Evolutionary conservation across 2,329 filamentous ascomycete genomes (phyloP), one percentile per base, ranked within the genome.

Genomic region (Lecanicillium sp.): DNA sequence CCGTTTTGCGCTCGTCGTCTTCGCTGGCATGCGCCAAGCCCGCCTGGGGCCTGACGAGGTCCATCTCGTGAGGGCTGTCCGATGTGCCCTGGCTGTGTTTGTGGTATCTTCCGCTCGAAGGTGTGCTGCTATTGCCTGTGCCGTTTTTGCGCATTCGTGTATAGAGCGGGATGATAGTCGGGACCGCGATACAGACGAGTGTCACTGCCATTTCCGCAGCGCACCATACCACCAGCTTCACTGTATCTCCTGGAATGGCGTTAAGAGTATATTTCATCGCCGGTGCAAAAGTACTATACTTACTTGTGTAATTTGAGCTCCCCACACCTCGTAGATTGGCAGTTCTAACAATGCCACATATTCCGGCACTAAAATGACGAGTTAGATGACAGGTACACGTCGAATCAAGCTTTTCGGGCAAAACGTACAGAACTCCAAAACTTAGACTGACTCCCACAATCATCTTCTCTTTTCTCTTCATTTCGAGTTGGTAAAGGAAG

Each of bases 401-500:
- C 11, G 22, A 25, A 6, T 6, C 22, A 25, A n/a, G n/a, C 29
- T 8, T 31, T 17, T 3, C 11, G 28, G 10, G 4, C n/a, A 4
- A 6, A 8, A 46, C 51, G 51, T 46, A 59, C 63, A 66, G 56
- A 2, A 65, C 41, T 2, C 63, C 63, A 10, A 66, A 44, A 35
- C 64, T 67, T 48, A 68, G 58, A 30, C 63, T 59, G 11, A 54
- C 49, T 2, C 60, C 57, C 4, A 68, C 55, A 13, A 59, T 57
- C 5, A 67, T 52, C 47, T 67, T 68, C 27, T 68, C 65, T 10
- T 58, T 55, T 11, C 55, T 54, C 28, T 62, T 60, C 62, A 68
- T 68, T 28, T 61, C 59, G 8, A 68, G 42, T 2, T 56, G 55
- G 63, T 62, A 65, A 14, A 68, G 56, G 13, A 68, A 53, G 4